Conservation (phyloP, 371 early-diverging fungal species). For the Mortierella sp. region DNA sequence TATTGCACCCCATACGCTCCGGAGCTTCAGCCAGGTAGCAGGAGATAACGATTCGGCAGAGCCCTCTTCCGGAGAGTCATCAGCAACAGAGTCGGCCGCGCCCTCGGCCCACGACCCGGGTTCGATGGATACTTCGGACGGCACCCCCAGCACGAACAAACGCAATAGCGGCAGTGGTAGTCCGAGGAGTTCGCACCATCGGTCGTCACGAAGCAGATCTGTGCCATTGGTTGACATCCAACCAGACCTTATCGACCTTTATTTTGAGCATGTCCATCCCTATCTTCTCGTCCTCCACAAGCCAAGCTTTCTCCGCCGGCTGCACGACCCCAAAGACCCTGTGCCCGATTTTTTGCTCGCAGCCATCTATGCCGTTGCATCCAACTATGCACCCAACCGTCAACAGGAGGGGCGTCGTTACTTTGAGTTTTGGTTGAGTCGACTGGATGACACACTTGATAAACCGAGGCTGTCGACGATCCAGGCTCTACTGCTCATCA, state of each 20-base stretch:
- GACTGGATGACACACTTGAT: slow-evolving; percentile 52
- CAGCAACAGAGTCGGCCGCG: slow-evolving; percentile 17
- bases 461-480: slow-evolving; percentile 53
- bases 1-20: slow-evolving; percentile 52
- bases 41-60: slow-evolving; percentile 48
- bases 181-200: slow-evolving; percentile 17
- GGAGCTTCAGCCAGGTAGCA: slow-evolving; percentile 50
- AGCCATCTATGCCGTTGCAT: slow-evolving; percentile 63
- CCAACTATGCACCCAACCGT: slow-evolving; percentile 55
- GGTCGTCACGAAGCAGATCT: slow-evolving; percentile 35
- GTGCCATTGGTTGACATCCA: slow-evolving; percentile 45
- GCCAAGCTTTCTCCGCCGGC: slow-evolving; percentile 60
- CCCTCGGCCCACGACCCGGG: neutral
- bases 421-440: slow-evolving; percentile 44
- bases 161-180: slow-evolving; percentile 17
- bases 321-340: slow-evolving; percentile 57
- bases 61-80: slow-evolving; percentile 42
- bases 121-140: slow-evolving; percentile 10
- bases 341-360: slow-evolving; percentile 59
- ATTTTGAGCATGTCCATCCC: slow-evolving; percentile 67
- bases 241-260: slow-evolving; percentile 51
- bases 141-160: slow-evolving; percentile 5
- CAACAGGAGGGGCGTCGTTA: slow-evolving; percentile 43
- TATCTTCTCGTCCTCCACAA: slow-evolving; percentile 67
- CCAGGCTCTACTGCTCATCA: slow-evolving; percentile 48